Percentiles rank a stretch among this genome's conserved stretches.
Evolutionary conservation across 176 grass and related monocot genomes (phyloP).

Genomic region (Lolium rigidum): DNA sequence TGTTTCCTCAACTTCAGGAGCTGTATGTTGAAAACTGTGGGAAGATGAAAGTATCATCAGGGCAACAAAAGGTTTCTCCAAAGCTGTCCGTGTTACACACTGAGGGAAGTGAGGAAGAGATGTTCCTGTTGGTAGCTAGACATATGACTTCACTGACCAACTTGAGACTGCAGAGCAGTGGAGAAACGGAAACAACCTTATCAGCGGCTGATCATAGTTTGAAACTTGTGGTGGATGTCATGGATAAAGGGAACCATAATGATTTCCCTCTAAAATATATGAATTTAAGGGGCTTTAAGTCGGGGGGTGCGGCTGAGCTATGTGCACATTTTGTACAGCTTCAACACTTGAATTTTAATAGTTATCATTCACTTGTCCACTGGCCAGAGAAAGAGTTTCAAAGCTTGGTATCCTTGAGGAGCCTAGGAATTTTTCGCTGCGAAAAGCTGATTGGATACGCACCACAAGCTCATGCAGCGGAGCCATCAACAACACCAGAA

Average conservation of each 20-base stretch:
- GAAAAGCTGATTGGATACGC: too few relatives aligned
- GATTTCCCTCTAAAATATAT: neutral
- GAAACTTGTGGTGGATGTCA: neutral
- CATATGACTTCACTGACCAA: neutral
- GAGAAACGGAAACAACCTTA: neutral
- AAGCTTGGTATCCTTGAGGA: too few relatives aligned
- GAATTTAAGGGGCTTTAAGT: rapidly evolving
- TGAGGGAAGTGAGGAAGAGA: neutral
- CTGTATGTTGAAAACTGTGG: neutral
- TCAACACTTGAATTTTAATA: too few relatives aligned
- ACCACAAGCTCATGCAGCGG: too few relatives aligned
- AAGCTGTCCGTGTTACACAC: neutral
- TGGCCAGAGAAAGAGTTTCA: too few relatives aligned
- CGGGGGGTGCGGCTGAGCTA: neutral
- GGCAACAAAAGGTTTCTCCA: neutral
- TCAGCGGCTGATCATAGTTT: neutral
- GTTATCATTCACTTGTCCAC: too few relatives aligned
- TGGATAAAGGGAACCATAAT: neutral
- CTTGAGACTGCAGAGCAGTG: neutral
- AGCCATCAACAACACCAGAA: too few relatives aligned
- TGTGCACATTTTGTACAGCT: neutral
- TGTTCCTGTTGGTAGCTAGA: neutral
- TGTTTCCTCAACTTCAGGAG: conserved; percentile 29
- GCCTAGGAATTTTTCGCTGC: too few relatives aligned
- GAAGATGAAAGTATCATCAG: neutral